Conservation (phyloP, 148 eudicot species). For the Camellia sinensis region DNA sequence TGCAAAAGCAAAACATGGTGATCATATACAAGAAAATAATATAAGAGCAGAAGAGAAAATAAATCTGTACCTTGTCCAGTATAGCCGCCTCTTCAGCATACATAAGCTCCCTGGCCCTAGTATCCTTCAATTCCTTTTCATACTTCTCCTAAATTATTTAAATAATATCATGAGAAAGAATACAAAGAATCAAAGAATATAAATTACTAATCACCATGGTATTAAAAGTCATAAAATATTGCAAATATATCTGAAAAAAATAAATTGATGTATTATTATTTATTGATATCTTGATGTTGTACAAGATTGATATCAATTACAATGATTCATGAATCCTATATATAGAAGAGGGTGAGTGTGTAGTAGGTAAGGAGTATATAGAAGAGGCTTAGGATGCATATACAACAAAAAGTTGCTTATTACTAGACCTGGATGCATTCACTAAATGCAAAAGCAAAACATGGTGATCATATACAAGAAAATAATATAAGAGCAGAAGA, state of each 20-base stretch:
- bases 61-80: constrained; percentile 64
- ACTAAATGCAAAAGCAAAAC: constrained; percentile 2
- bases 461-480: not conserved
- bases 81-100: constrained; percentile 95
- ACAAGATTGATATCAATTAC: too few species aligned
- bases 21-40: not conserved
- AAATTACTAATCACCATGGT: not conserved
- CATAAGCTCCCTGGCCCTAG: constrained; percentile 91
- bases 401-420: constrained; percentile 7
- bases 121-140: constrained; percentile 92
- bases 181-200: constrained; percentile 5
- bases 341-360: too few species aligned
- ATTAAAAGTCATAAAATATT: not conserved
- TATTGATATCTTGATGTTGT: too few species aligned
- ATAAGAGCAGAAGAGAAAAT: constrained; percentile 11
- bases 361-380: too few species aligned
- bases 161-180: not conserved
- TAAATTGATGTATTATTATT: too few species aligned
- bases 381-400: too few species aligned
- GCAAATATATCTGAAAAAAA: not conserved
- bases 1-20: not conserved
- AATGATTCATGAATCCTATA: too few species aligned
- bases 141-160: constrained; percentile 60
- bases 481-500: constrained; percentile 10
- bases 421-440: constrained; percentile 9